A percentile compares a stretch with the other conserved stretches of the same genome.
Evolutionary conservation across 2,329 filamentous ascomycete genomes (phyloP).

Genomic region (Raffaelea ambrosiae): DNA sequence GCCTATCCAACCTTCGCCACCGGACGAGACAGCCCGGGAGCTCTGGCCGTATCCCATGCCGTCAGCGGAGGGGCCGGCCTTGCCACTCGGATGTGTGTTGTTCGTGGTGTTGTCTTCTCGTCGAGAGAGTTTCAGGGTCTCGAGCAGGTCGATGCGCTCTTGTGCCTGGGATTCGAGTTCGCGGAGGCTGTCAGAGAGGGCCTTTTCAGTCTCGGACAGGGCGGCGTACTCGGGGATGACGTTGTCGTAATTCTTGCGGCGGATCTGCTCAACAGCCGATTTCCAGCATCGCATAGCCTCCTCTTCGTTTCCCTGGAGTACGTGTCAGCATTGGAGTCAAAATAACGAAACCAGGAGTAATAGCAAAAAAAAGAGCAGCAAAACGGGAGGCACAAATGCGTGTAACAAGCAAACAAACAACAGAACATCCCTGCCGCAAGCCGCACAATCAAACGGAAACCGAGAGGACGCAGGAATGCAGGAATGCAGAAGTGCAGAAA

Average conservation of each 20-base stretch:
- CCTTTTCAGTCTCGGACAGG: conserved; percentile 71
- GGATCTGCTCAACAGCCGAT: conserved; percentile 78
- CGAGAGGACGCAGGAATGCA: no score
- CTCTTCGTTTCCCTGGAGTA: conserved; percentile 71
- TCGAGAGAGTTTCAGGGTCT: conserved; percentile 65
- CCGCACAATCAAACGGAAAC: no score
- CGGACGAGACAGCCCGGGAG: neutral
- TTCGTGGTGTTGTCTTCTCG: conserved; percentile 26
- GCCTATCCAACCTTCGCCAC: conserved; percentile 58
- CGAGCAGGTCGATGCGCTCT: conserved; percentile 81
- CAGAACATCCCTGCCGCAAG: no score
- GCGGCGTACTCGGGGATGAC: conserved; percentile 9
- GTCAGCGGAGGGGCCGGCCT: conserved; percentile 11
- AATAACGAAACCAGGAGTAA: neutral
- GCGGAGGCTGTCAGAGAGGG: conserved; percentile 70
- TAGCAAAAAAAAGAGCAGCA: no score
- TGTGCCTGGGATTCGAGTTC: conserved; percentile 87
- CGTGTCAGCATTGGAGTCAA: conserved; percentile 1
- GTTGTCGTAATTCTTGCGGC: conserved; percentile 70
- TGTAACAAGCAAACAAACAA: no score
- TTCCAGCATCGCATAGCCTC: conserved; percentile 91
- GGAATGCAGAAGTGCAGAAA: no score
- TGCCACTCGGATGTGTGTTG: conserved; percentile 9
- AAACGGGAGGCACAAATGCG: no score
- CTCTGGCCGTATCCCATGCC: neutral